phyloP scores from a whole-genome alignment of 257 asterid species.

The Solanum clarkiae region DNA sequence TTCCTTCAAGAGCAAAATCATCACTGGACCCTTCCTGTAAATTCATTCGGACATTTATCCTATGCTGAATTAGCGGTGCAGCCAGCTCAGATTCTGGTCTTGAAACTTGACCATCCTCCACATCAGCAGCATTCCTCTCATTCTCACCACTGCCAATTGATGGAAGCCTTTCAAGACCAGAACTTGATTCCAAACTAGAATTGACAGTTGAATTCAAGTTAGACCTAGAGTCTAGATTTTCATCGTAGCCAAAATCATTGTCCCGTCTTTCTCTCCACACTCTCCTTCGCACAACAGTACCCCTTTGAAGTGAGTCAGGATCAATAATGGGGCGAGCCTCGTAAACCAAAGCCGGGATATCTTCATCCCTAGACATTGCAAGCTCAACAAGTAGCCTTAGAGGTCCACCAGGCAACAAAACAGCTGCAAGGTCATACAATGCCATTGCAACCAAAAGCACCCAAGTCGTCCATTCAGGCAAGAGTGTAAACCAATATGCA shows the following conservation, averaged over 20 bases:
- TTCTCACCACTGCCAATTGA: slow-evolving; percentile 4
- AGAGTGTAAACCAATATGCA: slow-evolving; percentile 94
- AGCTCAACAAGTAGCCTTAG: slow-evolving; percentile 90
- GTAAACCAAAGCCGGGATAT: slow-evolving; percentile 95
- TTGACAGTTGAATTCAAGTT: background rate
- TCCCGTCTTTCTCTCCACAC: slow-evolving; percentile 61
- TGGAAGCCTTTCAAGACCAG: background rate
- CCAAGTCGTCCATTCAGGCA: slow-evolving; percentile 99
- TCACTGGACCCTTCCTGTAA: slow-evolving; percentile 32
- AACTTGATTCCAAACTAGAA: background rate
- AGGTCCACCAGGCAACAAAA: slow-evolving; percentile 92
- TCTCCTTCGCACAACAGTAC: slow-evolving; percentile 41
- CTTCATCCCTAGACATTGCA: slow-evolving; percentile 87
- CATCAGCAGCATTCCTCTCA: slow-evolving; percentile 24
- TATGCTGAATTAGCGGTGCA: slow-evolving; percentile 64
- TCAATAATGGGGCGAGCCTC: slow-evolving; percentile 70
- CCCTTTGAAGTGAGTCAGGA: slow-evolving; percentile 12
- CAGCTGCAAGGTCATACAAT: slow-evolving; percentile 95
- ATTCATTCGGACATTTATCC: slow-evolving; percentile 35
- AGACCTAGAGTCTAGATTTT: slow-evolving; percentile 3
- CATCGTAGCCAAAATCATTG: slow-evolving; percentile 8
- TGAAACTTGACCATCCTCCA: slow-evolving; percentile 31
- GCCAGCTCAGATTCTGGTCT: slow-evolving; percentile 45
- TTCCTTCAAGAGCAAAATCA: slow-evolving; percentile 55
- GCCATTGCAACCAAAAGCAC: slow-evolving; percentile 89